Base-by-base conservation (phyloP, 805 yeast species). In the fission yeast (Schizosaccharomyces pombe) region DNA sequence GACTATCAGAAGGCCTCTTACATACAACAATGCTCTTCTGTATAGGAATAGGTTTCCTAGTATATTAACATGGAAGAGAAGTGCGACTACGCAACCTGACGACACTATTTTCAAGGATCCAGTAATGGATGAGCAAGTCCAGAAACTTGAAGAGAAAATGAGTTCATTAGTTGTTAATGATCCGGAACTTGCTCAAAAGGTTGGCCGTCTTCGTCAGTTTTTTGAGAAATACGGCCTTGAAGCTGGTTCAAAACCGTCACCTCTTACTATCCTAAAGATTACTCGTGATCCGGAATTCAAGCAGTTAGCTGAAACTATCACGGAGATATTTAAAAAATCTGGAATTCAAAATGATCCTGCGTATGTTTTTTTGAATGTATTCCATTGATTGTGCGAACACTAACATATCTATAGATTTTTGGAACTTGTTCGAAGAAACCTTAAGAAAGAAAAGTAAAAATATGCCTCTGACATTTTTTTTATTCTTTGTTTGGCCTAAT, bases 281-380 rank as follows among this genome's bases (percentile, higher is more conserved):
- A 30, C 30, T 22, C 19, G 28, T 14, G 49, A 43, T 5, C 49
- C 49, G 1, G 49, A 43, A 26, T 43, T 43, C 14, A 19, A 14
- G 14, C 16, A 43, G 11, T 22, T 22, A 19, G 19, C 49, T 16
- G 30, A 43, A 24, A 30, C 49, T 22, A 19, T 43, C 14, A 19
- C 16, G 14, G 49, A 19, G 26, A 8, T 43, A 8, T 26, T 43
- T 22, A 30, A 43, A 43, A 43, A 22, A 30, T 19, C 49, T 12
- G 49, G 49, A 14, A 43, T 43, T 12, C 49, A 43, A 26, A 43
- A 19, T 43, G 49, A 43, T 43, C 49, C 49, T 26, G 49, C 19
- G 49, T 19, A 22, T 19, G 30, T 43, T n/a, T n/a, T n/a, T n/a
- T n/a, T n/a, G n/a, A n/a, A n/a, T n/a, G n/a, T n/a, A n/a, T n/a